phyloP scores from a whole-genome alignment of 108 stramenopile species.

The Seminavis robusta region DNA sequence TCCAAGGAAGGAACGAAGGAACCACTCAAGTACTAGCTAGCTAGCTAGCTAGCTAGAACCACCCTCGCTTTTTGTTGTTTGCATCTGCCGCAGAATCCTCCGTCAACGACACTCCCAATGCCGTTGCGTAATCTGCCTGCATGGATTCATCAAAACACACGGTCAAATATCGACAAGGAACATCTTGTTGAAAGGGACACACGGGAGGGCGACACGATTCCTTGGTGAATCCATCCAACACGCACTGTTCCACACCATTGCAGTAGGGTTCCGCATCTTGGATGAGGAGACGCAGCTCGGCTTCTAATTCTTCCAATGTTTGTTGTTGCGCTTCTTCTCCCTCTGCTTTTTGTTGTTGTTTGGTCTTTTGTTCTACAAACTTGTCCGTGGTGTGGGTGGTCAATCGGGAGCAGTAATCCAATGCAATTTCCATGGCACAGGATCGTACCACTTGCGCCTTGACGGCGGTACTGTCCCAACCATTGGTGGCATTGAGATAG shows the following conservation, averaged over 20 bases:
- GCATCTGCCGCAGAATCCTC: too few relatives aligned
- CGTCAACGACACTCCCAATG: too few relatives aligned
- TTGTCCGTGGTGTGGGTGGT: constrained; percentile 40
- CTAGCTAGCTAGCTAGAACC: too few relatives aligned
- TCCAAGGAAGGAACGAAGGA: too few relatives aligned
- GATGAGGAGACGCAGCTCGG: constrained; percentile 26
- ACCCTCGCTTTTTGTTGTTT: too few relatives aligned
- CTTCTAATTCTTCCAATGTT: constrained; percentile 29
- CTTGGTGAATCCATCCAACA: constrained; percentile 28
- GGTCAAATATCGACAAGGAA: constrained; percentile 58
- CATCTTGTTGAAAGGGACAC: constrained; percentile 64
- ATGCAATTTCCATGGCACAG: constrained; percentile 54
- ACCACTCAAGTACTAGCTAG: too few relatives aligned
- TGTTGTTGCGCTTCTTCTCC: not conserved
- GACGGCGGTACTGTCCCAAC: constrained; percentile 32
- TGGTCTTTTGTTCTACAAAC: constrained; percentile 7
- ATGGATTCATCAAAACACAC: constrained; percentile 32
- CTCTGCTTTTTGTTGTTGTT: not conserved
- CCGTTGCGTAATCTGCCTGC: constrained; percentile 22
- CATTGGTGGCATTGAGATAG: constrained; percentile 32
- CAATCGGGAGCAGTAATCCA: constrained; percentile 76
- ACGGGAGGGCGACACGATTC: constrained; percentile 51
- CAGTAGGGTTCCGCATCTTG: constrained; percentile 61
- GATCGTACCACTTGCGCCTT: constrained; percentile 27
- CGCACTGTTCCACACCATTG: constrained; percentile 49